Conservation (phyloP, 1,284 basidiomycete species). For the Ustilago crameri region DNA sequence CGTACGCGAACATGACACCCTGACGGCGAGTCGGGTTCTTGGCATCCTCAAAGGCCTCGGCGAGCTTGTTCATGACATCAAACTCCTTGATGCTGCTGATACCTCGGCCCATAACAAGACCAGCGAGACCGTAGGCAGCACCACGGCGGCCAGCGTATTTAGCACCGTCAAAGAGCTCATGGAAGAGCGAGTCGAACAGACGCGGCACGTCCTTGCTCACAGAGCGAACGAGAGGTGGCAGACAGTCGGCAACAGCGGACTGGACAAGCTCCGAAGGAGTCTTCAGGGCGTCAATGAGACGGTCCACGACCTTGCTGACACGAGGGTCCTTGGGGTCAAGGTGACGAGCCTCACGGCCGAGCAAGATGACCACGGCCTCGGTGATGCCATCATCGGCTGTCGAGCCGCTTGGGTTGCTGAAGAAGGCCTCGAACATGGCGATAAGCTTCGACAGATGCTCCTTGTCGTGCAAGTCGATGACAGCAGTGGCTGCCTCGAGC, state of each 20-base stretch:
- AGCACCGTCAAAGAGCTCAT: conserved; percentile 71
- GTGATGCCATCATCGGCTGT: conserved; percentile 73
- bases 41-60: conserved; percentile 87
- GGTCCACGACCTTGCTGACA: conserved; percentile 76
- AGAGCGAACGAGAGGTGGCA: conserved; percentile 84
- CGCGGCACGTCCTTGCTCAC: conserved; percentile 74
- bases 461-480: conserved; percentile 86
- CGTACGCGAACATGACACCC: conserved; percentile 94
- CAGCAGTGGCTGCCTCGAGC: conserved; percentile 82
- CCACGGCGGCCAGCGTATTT: conserved; percentile 94
- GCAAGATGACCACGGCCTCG: conserved; percentile 92
- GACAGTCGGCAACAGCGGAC: conserved; percentile 88
- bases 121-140: conserved; percentile 94
- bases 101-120: conserved; percentile 88
- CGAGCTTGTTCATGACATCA: conserved; percentile 79
- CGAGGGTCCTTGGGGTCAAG: conserved; percentile 74
- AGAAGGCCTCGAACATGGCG: conserved; percentile 83
- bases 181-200: conserved; percentile 77
- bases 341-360: conserved; percentile 91
- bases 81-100: conserved; percentile 86
- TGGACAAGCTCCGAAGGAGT: conserved; percentile 97
- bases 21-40: conserved; percentile 86
- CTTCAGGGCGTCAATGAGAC: conserved; percentile 89
- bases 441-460: conserved; percentile 81
- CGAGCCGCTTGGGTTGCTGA: conserved; percentile 70